Evolutionary conservation across 805 yeast species (phyloP).

Genomic region (Middelhovenomyces tepae): DNA sequence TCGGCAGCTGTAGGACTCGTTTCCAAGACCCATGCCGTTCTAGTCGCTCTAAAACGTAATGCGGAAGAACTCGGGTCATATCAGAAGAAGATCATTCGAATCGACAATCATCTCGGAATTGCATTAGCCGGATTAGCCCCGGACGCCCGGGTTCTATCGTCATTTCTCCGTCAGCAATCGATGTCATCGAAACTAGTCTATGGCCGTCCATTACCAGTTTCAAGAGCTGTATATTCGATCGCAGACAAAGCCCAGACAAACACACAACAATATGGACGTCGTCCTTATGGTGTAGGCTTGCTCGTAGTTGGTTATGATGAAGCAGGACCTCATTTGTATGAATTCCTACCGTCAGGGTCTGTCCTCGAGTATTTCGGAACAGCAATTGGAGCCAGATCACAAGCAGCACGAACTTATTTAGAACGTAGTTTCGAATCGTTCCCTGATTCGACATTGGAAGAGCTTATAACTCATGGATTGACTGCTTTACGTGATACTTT

Average conservation of each 20-base stretch:
- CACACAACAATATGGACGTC: slow-evolving; percentile 90
- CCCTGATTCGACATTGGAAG: slow-evolving; percentile 51
- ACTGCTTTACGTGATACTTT: slow-evolving; percentile 89
- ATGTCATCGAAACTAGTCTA: slow-evolving; percentile 78
- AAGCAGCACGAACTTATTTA: slow-evolving; percentile 92
- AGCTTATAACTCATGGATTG: slow-evolving; percentile 76
- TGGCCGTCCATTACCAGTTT: slow-evolving; percentile 75
- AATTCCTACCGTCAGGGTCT: slow-evolving; percentile 93
- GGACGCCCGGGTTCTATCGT: slow-evolving; percentile 90
- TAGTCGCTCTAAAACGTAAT: slow-evolving; percentile 89
- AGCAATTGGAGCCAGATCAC: slow-evolving; percentile 97
- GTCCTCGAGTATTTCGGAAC: slow-evolving; percentile 86
- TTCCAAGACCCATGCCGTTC: slow-evolving; percentile 77
- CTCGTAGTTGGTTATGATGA: slow-evolving; percentile 86
- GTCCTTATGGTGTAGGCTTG: slow-evolving; percentile 98
- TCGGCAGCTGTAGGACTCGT: slow-evolving; percentile 93
- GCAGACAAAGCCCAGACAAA: slow-evolving; percentile 97
- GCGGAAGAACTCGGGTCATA: slow-evolving; percentile 97
- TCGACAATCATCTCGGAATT: slow-evolving; percentile 89
- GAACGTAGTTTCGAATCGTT: slow-evolving; percentile 76
- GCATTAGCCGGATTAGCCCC: slow-evolving; percentile 98
- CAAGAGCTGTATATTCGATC: slow-evolving; percentile 72
- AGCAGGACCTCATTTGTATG: slow-evolving; percentile 87
- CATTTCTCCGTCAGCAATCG: slow-evolving; percentile 83
- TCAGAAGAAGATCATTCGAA: slow-evolving; percentile 85